phyloP scores from a whole-genome alignment of 2,329 filamentous ascomycete genomes.

The Verticillium nonalfalfae region DNA sequence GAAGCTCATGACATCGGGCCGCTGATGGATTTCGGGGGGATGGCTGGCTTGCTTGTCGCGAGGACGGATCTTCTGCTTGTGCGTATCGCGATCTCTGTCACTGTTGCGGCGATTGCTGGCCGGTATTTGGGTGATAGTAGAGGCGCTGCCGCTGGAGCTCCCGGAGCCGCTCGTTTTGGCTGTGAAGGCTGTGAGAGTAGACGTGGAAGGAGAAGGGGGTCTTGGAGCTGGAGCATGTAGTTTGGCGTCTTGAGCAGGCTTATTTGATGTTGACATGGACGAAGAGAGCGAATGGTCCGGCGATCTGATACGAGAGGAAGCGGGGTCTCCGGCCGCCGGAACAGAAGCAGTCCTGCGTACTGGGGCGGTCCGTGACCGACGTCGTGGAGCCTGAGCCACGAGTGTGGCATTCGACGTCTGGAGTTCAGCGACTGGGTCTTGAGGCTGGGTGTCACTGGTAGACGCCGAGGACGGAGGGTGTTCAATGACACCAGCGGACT shows the following conservation, averaged over 20 bases:
- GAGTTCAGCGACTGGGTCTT: not conserved
- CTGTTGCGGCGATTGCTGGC: conserved; percentile 8
- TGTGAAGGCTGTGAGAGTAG: conserved; percentile 19
- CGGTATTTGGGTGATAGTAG: conserved; percentile 30
- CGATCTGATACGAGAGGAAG: not conserved
- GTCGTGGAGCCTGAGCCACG: not conserved
- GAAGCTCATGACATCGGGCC: conserved; percentile 40
- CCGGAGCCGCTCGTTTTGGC: conserved; percentile 24
- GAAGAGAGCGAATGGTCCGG: not conserved
- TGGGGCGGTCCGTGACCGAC: not conserved
- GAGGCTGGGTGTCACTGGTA: not conserved
- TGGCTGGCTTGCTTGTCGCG: conserved; percentile 8
- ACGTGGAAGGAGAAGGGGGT: conserved; percentile 23
- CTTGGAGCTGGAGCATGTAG: not conserved
- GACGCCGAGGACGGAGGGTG: not conserved
- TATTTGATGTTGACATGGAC: not conserved
- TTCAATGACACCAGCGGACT: not conserved
- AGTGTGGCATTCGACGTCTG: not conserved
- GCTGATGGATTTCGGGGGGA: conserved; percentile 10
- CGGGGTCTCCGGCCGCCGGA: not conserved
- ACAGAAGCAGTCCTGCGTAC: not conserved
- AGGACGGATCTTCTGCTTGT: conserved; percentile 12
- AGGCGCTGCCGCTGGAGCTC: conserved; percentile 32
- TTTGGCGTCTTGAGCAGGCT: too few species aligned
- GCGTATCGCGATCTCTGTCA: conserved; percentile 5